Evolutionary conservation across 2,329 filamentous ascomycete genomes (phyloP), one percentile per base, ranked within the genome.

Genomic region (Pseudogymnoascus sp.): DNA sequence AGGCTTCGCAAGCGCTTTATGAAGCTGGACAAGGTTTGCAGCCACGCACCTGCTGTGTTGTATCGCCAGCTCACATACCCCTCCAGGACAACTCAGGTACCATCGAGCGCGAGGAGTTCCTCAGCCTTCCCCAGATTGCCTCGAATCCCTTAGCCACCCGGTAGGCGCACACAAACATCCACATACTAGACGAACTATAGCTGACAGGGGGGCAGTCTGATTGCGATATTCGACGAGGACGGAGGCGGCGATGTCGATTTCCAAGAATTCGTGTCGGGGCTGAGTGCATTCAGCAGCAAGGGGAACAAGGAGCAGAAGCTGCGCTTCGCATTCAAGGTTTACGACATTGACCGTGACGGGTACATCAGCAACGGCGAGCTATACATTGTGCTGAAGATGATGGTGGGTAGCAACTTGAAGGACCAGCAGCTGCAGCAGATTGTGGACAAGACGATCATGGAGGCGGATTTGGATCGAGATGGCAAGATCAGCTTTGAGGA

Each of bases 371-470:
- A 99, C 76, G 94, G 94, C 70, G 94, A 99, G 80, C 84, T 99
- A 59, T 99, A 97, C 76, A 97, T 99, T 71, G 94, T 99, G 71
- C 82, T 99, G 71, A 99, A 99, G 88, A 99, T 99, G 94, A 99
- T 99, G 94, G 94, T 99, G 59, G 94, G 94, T 63, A 97, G 90
- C 79, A 99, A 99, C 76, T 79, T 99, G 71, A 99, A 99, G 82
- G 94, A 99, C 75, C 91, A 97, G 77, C 94, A 99, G 78, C 78
- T 99, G 74, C 94, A 99, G 79, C 94, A 93, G 84, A 99, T 99
- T 74, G 94, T 99, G 68, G 94, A 99, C 80, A 99, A 99, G 85
- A 99, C 94, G 63, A 97, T 99, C 74, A 97, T 97, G 94, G 94
- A 99, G 79, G 94, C 94, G 57, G 94, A 99, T 76, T 82, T 92